Evolutionary conservation across 441 rosid genomes (phyloP).

Genomic region (Gossypium gossypioides): DNA sequence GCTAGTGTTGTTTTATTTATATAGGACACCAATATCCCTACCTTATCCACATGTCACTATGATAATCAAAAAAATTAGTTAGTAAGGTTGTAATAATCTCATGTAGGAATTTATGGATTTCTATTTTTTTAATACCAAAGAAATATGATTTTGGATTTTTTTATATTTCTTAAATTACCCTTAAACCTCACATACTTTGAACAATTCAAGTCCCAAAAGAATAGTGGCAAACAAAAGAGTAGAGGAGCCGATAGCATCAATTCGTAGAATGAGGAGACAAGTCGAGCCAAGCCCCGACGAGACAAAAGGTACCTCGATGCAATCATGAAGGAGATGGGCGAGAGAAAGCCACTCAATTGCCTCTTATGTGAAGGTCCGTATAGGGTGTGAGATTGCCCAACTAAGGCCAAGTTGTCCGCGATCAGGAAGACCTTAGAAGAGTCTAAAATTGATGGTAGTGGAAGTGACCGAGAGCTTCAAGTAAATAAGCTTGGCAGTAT

Average conservation of each 20-base stretch:
- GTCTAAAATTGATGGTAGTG: not conserved
- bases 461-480: too few relatives aligned
- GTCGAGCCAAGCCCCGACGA: too few relatives aligned
- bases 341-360: not conserved
- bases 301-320: not conserved
- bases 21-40: not conserved
- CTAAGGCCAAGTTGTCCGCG: not conserved
- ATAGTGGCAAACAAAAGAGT: not conserved
- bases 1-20: not conserved
- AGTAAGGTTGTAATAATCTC: too few relatives aligned
- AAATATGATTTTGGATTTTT: too few relatives aligned
- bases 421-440: not conserved
- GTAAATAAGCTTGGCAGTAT: too few relatives aligned
- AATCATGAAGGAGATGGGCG: not conserved
- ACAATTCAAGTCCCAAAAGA: not conserved
- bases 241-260: not conserved
- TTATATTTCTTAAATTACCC: too few relatives aligned
- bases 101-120: too few relatives aligned
- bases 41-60: not conserved
- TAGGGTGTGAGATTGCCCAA: not conserved
- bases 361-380: too few relatives aligned
- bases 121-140: too few relatives aligned
- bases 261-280: not conserved
- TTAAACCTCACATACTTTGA: too few relatives aligned
- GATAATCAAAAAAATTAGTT: not conserved